Conservation (phyloP, 768 basidiomycete genomes). For the Psilocybe cubensis region DNA sequence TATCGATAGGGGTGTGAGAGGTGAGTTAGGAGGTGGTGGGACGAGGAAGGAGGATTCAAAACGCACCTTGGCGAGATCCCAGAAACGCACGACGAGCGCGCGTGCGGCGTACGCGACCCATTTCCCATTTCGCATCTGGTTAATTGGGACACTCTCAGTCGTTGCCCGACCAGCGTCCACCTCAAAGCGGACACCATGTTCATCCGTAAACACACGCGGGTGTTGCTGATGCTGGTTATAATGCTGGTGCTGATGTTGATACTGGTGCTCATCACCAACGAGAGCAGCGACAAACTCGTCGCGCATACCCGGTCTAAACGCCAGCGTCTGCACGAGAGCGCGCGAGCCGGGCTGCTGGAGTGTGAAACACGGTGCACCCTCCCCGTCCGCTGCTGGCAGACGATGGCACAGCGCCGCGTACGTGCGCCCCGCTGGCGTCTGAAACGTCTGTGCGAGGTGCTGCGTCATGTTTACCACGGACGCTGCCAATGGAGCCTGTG, state of each 20-base stretch:
- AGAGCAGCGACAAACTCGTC: slow-evolving; percentile 53
- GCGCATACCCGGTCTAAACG: slow-evolving; percentile 44
- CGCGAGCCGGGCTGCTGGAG: slow-evolving; percentile 18
- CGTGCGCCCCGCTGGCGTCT: slow-evolving; percentile 43
- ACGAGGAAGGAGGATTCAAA: too few relatives aligned
- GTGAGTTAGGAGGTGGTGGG: too few relatives aligned
- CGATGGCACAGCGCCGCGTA: slow-evolving; percentile 60
- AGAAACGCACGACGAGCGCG: slow-evolving; percentile 80
- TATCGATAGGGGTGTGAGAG: too few relatives aligned
- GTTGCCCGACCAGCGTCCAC: slow-evolving; percentile 45
- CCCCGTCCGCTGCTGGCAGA: slow-evolving; percentile 16
- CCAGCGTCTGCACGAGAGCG: slow-evolving; percentile 22
- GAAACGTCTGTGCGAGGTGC: slow-evolving; percentile 45
- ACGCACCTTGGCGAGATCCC: slow-evolving; percentile 73
- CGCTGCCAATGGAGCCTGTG: slow-evolving; percentile 44
- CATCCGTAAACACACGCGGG: slow-evolving; percentile 22
- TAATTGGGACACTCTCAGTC: slow-evolving; percentile 54
- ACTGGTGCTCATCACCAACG: slow-evolving; percentile 18
- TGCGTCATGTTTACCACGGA: slow-evolving; percentile 52
- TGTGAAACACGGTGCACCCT: slow-evolving; percentile 21
- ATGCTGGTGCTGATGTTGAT: neutral
- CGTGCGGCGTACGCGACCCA: slow-evolving; percentile 91
- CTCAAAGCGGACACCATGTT: slow-evolving; percentile 23
- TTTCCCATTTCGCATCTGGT: slow-evolving; percentile 77
- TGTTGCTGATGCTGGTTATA: neutral